Evolutionary conservation across 371 early-diverging fungal species (phyloP), one percentile per base, ranked within the genome.

Genomic region (Gilbertella persicaria): DNA sequence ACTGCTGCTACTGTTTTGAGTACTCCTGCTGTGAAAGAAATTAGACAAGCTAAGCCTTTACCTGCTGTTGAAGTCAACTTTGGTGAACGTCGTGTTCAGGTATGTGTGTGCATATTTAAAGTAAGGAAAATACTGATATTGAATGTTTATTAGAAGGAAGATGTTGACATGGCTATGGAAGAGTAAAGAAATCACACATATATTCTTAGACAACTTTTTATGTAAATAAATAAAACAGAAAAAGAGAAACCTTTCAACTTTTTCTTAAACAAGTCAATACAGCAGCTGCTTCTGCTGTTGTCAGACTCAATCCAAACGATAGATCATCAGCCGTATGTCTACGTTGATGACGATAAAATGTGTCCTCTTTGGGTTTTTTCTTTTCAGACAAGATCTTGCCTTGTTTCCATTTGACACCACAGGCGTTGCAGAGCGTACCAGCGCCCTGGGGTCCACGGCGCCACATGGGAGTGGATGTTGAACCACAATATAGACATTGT

Each of bases 391-490:
- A 50, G 14, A 87, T 85, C 53, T 87, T 86, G 40, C 88, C 86
- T 35, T 86, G 81, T 44, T 86, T 87, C 87, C 92, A 92, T 65
- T 94, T 93, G 13, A 96, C 89, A 25, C 95, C 94, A 67, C 95
- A 95, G 0, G 92, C 88, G 67, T 94, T 95, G 68, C 95, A 94
- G 17, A 95, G 79, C 4, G 90, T 83, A 20, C 87, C 87, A 44
- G 85, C 84, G 20, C 91, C 92, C 36, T 79, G 79, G 0, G 92
- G 92, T 4, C 94, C 93, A 45, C 92, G 79, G 19, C 95, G 83
- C 97, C 97, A 96, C 78, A 91, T 90, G 26, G 95, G 95, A 1
- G 95, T 94, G 8, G 78, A 73, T 40, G 79, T 85, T 16, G 88
- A 87, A 12, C 79, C 75, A 66, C 97, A 96, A 73, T 91, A 91